Percentiles rank a stretch among this genome's conserved stretches.
These are phyloP conservation scores for Laetiporus sulphureus DNA, from an alignment of 1,284 basidiomycete species.

Conservation along the genomic window DNA sequence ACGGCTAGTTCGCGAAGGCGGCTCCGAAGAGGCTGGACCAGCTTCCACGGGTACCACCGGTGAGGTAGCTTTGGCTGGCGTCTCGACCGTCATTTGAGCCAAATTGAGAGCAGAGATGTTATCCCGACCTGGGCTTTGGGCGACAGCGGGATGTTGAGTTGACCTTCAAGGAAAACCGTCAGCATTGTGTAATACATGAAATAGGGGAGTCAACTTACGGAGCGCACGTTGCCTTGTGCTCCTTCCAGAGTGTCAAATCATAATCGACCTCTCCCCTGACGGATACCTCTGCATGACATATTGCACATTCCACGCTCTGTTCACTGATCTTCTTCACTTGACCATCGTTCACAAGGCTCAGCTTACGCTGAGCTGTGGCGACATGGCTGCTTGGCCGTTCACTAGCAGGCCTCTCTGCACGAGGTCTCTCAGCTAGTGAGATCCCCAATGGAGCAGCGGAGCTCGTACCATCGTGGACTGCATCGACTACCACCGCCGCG, in stretches of 20 bases:
- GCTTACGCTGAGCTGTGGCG: conserved; percentile 50
- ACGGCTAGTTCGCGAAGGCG: conserved; percentile 22
- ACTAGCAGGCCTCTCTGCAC: conserved; percentile 33
- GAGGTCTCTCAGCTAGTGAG: conserved; percentile 11
- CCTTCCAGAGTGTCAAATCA: conserved; percentile 49
- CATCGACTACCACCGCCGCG: too few relatives aligned
- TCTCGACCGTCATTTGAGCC: not conserved
- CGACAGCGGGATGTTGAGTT: too few relatives aligned
- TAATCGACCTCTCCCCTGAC: conserved; percentile 46
- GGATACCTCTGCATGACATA: conserved; percentile 37
- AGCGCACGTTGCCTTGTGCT: conserved; percentile 47
- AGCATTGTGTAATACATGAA: too few relatives aligned
- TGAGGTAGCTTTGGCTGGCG: not conserved
- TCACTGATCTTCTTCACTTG: conserved; percentile 43
- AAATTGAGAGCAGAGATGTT: too few relatives aligned
- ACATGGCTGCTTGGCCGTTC: conserved; percentile 47
- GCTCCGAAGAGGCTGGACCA: too few relatives aligned
- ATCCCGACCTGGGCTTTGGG: too few relatives aligned
- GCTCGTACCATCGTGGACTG: too few relatives aligned
- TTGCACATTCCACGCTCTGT: conserved; percentile 40
- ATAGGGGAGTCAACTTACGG: too few relatives aligned
- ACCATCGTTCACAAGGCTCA: conserved; percentile 53
- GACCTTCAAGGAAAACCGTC: too few relatives aligned
- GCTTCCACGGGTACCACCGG: not conserved
- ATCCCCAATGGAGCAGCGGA: too few relatives aligned